Percentiles rank a stretch among this genome's conserved stretches.
Conservation (phyloP, 306 rosid species). For the Inga leiocalycina region DNA sequence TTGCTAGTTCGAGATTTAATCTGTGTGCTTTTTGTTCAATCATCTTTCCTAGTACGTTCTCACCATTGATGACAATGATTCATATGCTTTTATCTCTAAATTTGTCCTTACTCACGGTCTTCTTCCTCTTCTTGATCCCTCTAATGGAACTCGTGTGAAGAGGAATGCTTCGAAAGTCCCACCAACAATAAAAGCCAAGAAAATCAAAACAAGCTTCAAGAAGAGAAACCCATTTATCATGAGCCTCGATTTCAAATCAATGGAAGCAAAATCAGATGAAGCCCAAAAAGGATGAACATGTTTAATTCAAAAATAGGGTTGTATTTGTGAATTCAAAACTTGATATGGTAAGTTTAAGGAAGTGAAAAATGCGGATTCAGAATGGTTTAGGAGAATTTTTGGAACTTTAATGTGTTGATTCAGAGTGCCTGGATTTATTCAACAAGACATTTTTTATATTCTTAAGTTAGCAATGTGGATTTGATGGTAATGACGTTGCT, state of each 20-base stretch:
- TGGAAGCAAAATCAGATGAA: constrained; percentile 31
- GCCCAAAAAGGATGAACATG: constrained; percentile 4
- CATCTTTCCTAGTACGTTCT: too few species aligned
- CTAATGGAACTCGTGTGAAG: constrained; percentile 21
- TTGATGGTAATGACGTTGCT: too few species aligned
- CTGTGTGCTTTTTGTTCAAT: too few species aligned
- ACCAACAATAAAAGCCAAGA: constrained; percentile 27
- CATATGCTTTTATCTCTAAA: too few species aligned
- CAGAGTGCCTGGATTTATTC: too few species aligned
- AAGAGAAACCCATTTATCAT: constrained; percentile 40
- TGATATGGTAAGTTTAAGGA: background rate
- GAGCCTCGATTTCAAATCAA: constrained; percentile 44
- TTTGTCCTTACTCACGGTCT: too few species aligned
- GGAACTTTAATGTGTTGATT: too few species aligned
- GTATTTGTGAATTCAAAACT: constrained; percentile 29
- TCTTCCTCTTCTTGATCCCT: constrained; percentile 52
- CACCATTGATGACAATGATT: constrained; percentile 9
- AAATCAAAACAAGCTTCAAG: constrained; percentile 34
- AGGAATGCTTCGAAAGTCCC: constrained; percentile 32
- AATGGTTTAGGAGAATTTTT: too few species aligned
- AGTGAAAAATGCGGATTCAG: background rate
- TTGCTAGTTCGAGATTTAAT: too few species aligned
- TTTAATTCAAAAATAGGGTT: background rate
- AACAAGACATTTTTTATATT: too few species aligned
- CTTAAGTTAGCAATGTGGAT: too few species aligned